A percentile compares a stretch with the other conserved stretches of the same genome.
phyloP scores from a whole-genome alignment of 345 rosid species.

The Boechera retrofracta region DNA sequence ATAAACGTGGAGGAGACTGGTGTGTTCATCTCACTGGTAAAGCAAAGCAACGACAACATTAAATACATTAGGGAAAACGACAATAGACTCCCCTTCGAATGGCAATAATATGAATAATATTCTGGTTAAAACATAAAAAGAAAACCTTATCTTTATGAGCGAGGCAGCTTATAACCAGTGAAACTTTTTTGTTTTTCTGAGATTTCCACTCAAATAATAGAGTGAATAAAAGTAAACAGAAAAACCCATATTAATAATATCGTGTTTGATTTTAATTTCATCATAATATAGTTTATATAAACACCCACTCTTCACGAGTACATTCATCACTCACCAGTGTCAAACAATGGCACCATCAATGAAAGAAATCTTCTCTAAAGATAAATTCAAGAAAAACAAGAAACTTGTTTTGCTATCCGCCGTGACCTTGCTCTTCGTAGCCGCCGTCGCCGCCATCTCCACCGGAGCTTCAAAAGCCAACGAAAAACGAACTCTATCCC shows the following conservation, averaged over 20 bases:
- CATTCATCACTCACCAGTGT: conserved; percentile 37
- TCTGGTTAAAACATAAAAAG: not conserved
- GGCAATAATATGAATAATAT: not conserved
- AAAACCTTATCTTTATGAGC: conserved; percentile 33
- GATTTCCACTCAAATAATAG: conserved; percentile 36
- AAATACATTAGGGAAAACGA: conserved; percentile 22
- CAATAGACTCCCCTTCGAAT: conserved; percentile 29
- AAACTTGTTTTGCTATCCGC: conserved; percentile 34
- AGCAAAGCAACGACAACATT: conserved; percentile 9
- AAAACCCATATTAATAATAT: conserved; percentile 11
- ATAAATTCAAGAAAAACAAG: conserved; percentile 36
- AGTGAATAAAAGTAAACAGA: conserved; percentile 25
- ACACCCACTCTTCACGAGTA: conserved; percentile 29
- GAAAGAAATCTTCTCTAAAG: conserved; percentile 39
- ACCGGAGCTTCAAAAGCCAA: conserved; percentile 42
- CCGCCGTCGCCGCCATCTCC: conserved; percentile 37
- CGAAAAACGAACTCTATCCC: conserved; percentile 35
- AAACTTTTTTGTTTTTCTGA: not conserved
- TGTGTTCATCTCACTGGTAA: conserved; percentile 12
- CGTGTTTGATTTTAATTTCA: conserved; percentile 18
- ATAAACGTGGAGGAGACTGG: conserved; percentile 22
- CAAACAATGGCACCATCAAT: conserved; percentile 37
- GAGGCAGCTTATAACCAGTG: conserved; percentile 30
- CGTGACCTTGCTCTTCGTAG: conserved; percentile 33
- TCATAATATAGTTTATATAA: conserved; percentile 25